Evolutionary conservation across 176 grass and related monocot genomes (phyloP).

Genomic region (Carex cristatella): DNA sequence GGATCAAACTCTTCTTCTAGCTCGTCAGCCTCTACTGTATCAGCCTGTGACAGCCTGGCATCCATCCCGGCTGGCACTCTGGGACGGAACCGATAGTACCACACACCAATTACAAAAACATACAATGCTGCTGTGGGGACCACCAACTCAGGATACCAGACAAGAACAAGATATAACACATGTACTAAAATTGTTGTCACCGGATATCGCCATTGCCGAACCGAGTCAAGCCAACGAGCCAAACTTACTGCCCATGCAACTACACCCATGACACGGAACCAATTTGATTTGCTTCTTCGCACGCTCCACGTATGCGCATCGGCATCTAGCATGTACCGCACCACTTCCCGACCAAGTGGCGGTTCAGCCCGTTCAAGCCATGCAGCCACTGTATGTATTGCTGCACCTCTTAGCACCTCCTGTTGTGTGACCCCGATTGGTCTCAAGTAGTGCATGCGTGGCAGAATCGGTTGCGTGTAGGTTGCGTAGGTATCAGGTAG

Average conservation of each 20-base stretch:
- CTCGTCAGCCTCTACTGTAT: slow-evolving; percentile 81
- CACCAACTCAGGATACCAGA: slow-evolving; percentile 78
- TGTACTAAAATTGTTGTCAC: slow-evolving; percentile 82
- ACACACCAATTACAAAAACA: slow-evolving; percentile 76
- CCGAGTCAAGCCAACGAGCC: slow-evolving; percentile 72
- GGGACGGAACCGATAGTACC: slow-evolving; percentile 93
- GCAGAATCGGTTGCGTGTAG: slow-evolving; percentile 74
- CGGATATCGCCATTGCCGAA: slow-evolving; percentile 62
- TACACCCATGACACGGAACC: slow-evolving; percentile 97
- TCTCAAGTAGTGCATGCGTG: slow-evolving; percentile 83
- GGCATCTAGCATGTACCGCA: slow-evolving; percentile 74
- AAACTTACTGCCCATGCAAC: slow-evolving; percentile 88
- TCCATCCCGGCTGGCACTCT: slow-evolving; percentile 70
- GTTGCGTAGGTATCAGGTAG: slow-evolving; percentile 82
- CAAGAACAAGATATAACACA: slow-evolving; percentile 1
- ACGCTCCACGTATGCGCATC: slow-evolving; percentile 87
- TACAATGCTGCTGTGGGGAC: slow-evolving; percentile 88
- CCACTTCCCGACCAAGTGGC: slow-evolving; percentile 82
- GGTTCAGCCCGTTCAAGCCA: slow-evolving; percentile 81
- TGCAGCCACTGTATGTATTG: slow-evolving; percentile 59
- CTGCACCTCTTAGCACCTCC: slow-evolving; percentile 66
- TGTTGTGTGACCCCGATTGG: slow-evolving; percentile 85
- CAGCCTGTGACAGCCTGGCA: slow-evolving; percentile 81
- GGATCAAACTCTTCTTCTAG: slow-evolving; percentile 96
- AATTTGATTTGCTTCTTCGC: slow-evolving; percentile 90